These are phyloP conservation scores for Linum lewisii DNA, from an alignment of 345 rosid genomes.

Conservation along the genomic window DNA sequence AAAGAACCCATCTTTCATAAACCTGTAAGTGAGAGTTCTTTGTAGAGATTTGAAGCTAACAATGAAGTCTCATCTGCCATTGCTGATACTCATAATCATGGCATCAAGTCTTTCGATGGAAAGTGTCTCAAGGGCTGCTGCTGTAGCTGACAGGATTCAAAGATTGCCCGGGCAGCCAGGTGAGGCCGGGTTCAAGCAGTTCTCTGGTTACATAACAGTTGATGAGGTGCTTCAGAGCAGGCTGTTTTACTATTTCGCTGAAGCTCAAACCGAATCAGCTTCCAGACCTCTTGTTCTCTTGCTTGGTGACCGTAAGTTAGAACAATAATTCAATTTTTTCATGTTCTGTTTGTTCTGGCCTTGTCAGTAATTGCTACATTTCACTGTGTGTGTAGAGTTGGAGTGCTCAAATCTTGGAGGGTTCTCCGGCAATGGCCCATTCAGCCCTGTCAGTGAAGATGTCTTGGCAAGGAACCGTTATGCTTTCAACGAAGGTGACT, in stretches of 20 bases:
- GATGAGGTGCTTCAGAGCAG: constrained; percentile 22
- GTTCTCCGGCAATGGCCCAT: constrained; percentile 19
- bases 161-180: constrained; percentile 33
- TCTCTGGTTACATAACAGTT: neutral
- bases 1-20: no score
- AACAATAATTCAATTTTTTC: neutral
- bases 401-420: constrained; percentile 17
- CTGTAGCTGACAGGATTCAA: neutral
- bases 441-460: neutral
- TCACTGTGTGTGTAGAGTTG: neutral
- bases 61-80: neutral
- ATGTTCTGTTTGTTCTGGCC: neutral
- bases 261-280: constrained; percentile 26
- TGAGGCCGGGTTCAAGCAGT: neutral
- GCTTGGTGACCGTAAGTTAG: neutral
- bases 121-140: neutral
- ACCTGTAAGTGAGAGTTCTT: neutral
- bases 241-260: constrained; percentile 41
- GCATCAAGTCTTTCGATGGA: neutral
- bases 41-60: neutral
- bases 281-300: constrained; percentile 32
- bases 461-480: neutral
- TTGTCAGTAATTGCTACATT: neutral
- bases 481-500: constrained; percentile 10
- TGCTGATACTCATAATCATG: neutral